Base-by-base conservation (phyloP, 768 basidiomycete genomes). In the Neoboletus magnificus region DNA sequence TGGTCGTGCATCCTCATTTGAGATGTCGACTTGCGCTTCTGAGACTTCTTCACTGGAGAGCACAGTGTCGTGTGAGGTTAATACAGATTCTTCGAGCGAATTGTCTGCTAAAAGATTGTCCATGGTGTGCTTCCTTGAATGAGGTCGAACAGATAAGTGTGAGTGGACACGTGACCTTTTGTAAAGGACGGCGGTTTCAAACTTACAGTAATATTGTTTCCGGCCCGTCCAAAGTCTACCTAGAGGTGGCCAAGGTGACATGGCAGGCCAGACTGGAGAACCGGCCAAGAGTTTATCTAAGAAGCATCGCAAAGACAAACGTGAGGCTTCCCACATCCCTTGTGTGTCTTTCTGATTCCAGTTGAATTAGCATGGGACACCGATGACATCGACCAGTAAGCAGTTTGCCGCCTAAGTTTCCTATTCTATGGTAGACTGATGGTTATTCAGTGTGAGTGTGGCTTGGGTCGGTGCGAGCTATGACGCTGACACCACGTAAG, bases 301-400 rank as follows among this genome's bases (percentile, higher is more conserved):
- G 76, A 77, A 83, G 43, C 88, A 92, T 70, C 81, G 94, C 59
- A 97, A 97, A 69, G 94, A 97, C 9, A 98, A 98, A 75, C 95
- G 95, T 96, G 66, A 68, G 92, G 74, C 10, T 48, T 16, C 27
- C 4, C 16, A 20, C 23, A 15, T n/a, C 2, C 12, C 2, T 55
- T 6, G 35, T 15, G 11, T 23, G 9, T 22, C 41, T 48, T 42
- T 42, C 57, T 66, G 52, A 69, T 59, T 47, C 53, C 32, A 56
- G 50, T 65, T 50, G 62, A 30, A 52, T 61, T 58, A 98, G 96
- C 95, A 67, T 98, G 96, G 96, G 96, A 98, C 68, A 98, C 95
- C 42, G 95, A 98, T 71, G 96, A 97, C 64, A 93, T 98, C 73
- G 91, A 98, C 79, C 95, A 97, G 93, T 96, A 70, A 85, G 93